Base-by-base conservation (phyloP, 495 filamentous ascomycete species). In the Talaromyces liani region DNA sequence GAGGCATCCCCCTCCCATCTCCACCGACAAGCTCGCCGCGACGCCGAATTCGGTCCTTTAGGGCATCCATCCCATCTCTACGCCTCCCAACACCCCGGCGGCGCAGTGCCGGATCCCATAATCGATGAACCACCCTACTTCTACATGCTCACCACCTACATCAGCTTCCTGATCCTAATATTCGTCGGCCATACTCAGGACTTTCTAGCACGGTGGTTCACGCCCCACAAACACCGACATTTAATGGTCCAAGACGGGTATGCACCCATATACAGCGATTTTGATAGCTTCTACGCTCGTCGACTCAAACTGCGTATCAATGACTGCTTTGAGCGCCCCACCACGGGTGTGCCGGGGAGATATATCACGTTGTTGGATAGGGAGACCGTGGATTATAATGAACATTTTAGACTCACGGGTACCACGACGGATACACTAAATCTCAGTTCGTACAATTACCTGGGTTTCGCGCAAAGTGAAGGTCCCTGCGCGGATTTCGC, bases 371-470 rank as follows among this genome's bases (percentile, higher is more conserved):
- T 96, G 18, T 75, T 95, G 47, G 91, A 96, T 70, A 87, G 91
- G 67, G 82, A 80, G 53, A 90, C 91, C 0, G 79, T 88, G 64
- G 87, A 96, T 70, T 85, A 87, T 76, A 95, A 96, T 68, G 77
- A 86, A 63, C 80, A 81, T 62, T 96, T 92, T 77, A 81, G 86
- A 66, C 81, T 88, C 67, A 90, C 84, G 22, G 91, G 92, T 45
- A 91, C 88, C 25, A 83, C 81, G 41, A 95, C 91, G 4, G 87
- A 94, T 72, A 95, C 92, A 0, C 77, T 96, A 49, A 96, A 96
- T 71, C 86, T 96, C 84, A 92, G 90, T 75, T 96, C 92, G 2
- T 96, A 96, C 79, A 96, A 96, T 70, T 96, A 96, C 70, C 87
- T 96, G 6, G 92, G 91, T 16, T 96, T 96, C 72, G 92, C 92